Evolutionary conservation across 1,284 basidiomycete genomes (phyloP).

Genomic region (Ceratorhiza oryzae-sativae): DNA sequence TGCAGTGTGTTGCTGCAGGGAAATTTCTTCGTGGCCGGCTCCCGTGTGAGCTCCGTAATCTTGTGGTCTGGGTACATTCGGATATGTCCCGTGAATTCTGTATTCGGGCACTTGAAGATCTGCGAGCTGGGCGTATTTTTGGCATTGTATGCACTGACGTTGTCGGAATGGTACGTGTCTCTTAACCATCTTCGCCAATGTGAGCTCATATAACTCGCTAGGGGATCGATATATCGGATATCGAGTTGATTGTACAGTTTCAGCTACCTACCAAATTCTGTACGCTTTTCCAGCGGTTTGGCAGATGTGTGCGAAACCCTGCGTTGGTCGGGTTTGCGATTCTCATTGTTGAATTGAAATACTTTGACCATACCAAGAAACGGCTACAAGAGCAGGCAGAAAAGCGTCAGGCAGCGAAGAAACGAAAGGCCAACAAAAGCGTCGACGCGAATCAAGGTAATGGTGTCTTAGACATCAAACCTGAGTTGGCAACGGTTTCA

Average conservation of each 20-base stretch:
- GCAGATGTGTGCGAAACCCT: not conserved
- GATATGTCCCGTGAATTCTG: slow-evolving; percentile 12
- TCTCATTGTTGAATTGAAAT: not conserved
- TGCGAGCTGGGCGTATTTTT: not conserved
- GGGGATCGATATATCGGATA: slow-evolving; percentile 20
- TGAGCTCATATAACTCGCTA: not conserved
- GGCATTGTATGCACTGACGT: slow-evolving; percentile 28
- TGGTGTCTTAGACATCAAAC: not conserved
- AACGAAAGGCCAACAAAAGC: not conserved
- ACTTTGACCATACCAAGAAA: slow-evolving; percentile 13
- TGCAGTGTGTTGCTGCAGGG: not conserved
- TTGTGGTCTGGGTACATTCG: slow-evolving; percentile 16
- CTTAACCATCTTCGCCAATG: not conserved
- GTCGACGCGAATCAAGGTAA: not conserved
- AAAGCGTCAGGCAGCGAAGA: not conserved
- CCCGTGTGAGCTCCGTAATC: not conserved
- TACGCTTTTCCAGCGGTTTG: not conserved
- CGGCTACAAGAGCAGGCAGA: not conserved
- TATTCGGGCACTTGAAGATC: not conserved
- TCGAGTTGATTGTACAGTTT: slow-evolving; percentile 8
- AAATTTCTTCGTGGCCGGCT: not conserved
- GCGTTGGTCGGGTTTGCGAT: not conserved
- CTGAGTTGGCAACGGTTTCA: not conserved
- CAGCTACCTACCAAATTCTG: not conserved
- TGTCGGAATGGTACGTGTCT: slow-evolving; percentile 10